Conservation (phyloP, 768 basidiomycete genomes). For the Suillus luteus region DNA sequence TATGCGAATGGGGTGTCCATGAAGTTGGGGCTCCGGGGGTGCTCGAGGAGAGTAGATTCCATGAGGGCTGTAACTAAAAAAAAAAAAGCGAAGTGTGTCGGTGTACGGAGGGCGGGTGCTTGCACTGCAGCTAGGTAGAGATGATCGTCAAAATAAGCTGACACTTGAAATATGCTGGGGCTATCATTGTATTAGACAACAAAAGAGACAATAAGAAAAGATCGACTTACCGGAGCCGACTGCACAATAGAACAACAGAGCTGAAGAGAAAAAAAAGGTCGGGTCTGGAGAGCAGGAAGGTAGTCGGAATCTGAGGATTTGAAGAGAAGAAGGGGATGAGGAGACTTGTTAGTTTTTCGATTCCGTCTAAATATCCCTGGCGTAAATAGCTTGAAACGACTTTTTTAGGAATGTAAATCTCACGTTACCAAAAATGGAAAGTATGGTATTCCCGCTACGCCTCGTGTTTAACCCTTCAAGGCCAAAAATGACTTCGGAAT, state of each 20-base stretch:
- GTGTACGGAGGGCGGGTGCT: constrained; percentile 33
- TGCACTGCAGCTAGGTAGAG: constrained; percentile 48
- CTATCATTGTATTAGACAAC: constrained; percentile 8
- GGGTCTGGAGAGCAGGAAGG: constrained; percentile 41
- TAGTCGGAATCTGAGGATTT: constrained; percentile 29
- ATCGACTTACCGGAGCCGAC: constrained; percentile 19
- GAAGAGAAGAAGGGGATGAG: constrained; percentile 23
- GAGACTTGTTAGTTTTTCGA: constrained; percentile 25
- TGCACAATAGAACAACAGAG: constrained; percentile 39
- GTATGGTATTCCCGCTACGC: constrained; percentile 26
- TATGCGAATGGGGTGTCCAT: constrained; percentile 50
- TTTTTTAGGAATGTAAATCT: constrained; percentile 18
- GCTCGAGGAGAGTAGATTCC: constrained; percentile 54
- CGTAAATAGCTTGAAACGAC: constrained; percentile 1
- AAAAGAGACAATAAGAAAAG: constrained; percentile 5
- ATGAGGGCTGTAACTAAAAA: constrained; percentile 28
- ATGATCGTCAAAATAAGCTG: constrained; percentile 34
- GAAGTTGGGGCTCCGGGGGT: constrained; percentile 52
- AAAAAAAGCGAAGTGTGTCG: constrained; percentile 17
- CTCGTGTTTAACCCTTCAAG: constrained; percentile 30
- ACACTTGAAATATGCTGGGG: constrained; percentile 36
- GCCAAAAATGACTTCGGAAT: constrained; percentile 23
- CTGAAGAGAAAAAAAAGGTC: constrained; percentile 37
- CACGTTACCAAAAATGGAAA: constrained; percentile 18
- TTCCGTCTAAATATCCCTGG: constrained; percentile 36